Percentiles rank a stretch among this genome's conserved stretches.
Evolutionary conservation across 208 protist species (phyloP).

Genomic region (Wallacemonas sp.): DNA sequence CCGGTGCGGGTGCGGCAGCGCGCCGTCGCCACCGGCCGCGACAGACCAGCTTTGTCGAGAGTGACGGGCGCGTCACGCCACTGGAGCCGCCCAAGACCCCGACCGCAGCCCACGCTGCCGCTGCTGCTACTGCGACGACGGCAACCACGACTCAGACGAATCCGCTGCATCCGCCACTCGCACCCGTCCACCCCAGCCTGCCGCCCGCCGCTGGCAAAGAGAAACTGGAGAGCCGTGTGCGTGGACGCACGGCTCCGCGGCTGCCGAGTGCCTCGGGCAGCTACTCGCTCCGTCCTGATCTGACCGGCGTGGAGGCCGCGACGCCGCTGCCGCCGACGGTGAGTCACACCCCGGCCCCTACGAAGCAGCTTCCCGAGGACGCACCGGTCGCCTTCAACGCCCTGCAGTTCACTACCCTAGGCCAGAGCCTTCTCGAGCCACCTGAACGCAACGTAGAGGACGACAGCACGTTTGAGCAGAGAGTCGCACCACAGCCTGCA

Average conservation of each 20-base stretch:
- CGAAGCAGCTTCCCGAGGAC: conserved; percentile 4
- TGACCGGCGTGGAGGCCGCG: conserved; percentile 7
- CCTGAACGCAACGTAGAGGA: no score
- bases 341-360: not conserved
- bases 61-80: conserved; percentile 11
- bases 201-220: conserved; percentile 6
- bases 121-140: not conserved
- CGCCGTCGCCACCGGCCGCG: conserved; percentile 6
- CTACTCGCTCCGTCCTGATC: conserved; percentile 12
- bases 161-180: conserved; percentile 9
- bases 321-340: not conserved
- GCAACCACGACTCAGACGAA: not conserved
- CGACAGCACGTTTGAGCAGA: no score
- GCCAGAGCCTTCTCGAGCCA: not conserved
- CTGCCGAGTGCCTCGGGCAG: conserved; percentile 8
- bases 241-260: not conserved
- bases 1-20: not conserved
- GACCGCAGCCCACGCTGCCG: not conserved
- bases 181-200: conserved; percentile 1
- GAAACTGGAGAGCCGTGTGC: no score
- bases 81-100: not conserved
- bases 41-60: conserved; percentile 15
- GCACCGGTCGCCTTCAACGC: conserved; percentile 15
- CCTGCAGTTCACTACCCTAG: conserved; percentile 18
- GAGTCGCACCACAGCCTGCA: no score